Conservation (phyloP, 1,284 basidiomycete species). For the Agaricales sp. region DNA sequence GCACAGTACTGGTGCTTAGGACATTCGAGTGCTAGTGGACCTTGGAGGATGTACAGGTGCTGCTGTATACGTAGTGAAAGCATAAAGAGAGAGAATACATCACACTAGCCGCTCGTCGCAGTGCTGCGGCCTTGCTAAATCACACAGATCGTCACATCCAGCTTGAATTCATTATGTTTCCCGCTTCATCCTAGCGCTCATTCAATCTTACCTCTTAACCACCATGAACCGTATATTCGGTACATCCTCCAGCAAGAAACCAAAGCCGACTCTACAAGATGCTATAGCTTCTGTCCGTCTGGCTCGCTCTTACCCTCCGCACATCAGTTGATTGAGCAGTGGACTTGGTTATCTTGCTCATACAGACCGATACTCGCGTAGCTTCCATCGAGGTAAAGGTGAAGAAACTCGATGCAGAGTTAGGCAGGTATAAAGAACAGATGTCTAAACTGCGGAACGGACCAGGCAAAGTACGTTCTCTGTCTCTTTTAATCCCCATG, state of each 20-base stretch:
- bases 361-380: constrained; percentile 81
- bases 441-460: constrained; percentile 92
- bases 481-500: neutral
- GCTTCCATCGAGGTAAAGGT: constrained; percentile 95
- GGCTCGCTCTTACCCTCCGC: neutral
- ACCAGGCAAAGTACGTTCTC: constrained; percentile 77
- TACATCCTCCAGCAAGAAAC: constrained; percentile 66
- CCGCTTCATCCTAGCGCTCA: no score
- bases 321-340: constrained; percentile 10
- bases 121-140: no score
- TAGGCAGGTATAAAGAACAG: constrained; percentile 90
- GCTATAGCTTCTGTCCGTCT: constrained; percentile 77
- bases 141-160: no score
- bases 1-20: no score
- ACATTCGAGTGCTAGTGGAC: no score
- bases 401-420: constrained; percentile 92
- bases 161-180: no score
- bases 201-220: no score
- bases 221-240: constrained; percentile 57
- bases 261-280: constrained; percentile 82
- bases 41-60: no score
- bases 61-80: no score
- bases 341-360: constrained; percentile 9
- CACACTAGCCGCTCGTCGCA: no score
- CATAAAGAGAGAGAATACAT: no score